Evolutionary conservation across 2,329 filamentous ascomycete species (phyloP).

Genomic region (Macrophomina phaseolina): DNA sequence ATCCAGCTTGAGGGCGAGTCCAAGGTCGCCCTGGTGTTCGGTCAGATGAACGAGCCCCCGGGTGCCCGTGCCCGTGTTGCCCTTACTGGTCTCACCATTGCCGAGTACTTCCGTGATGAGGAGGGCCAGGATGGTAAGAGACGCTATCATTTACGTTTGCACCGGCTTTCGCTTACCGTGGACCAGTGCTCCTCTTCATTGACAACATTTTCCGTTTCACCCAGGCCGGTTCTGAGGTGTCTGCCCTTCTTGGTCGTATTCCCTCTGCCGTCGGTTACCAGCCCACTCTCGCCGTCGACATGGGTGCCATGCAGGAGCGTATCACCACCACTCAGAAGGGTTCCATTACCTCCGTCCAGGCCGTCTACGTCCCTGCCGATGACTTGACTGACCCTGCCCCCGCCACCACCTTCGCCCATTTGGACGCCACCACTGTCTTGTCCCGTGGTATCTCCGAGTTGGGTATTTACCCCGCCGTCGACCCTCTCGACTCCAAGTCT

Average conservation of each 20-base stretch:
- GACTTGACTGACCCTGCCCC: constrained; percentile 99
- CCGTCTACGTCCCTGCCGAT: constrained; percentile 99
- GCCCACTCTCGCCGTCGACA: constrained; percentile 96
- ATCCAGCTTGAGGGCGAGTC: constrained; percentile 99
- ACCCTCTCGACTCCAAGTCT: constrained; percentile 99
- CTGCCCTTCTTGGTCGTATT: constrained; percentile 98
- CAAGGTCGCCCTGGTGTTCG: constrained; percentile 99
- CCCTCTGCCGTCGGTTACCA: constrained; percentile 99
- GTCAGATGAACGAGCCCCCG: constrained; percentile 99
- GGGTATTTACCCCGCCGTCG: constrained; percentile 99
- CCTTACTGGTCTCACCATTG: constrained; percentile 81
- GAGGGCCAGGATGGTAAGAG: constrained; percentile 84
- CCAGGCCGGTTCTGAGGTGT: constrained; percentile 99
- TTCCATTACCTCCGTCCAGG: constrained; percentile 99
- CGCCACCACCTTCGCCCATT: constrained; percentile 98
- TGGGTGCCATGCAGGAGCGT: constrained; percentile 99
- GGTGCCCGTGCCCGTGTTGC: constrained; percentile 99
- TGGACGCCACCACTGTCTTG: constrained; percentile 99
- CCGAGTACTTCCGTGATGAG: constrained; percentile 82
- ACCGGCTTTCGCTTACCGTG: constrained; percentile 35
- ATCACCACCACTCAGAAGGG: constrained; percentile 99
- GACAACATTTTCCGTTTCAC: constrained; percentile 99
- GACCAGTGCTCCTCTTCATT: constrained; percentile 92
- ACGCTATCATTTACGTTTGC: not conserved
- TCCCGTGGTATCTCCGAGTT: constrained; percentile 99